These are phyloP conservation scores for Pseudogymnoascus sp. DNA, from an alignment of 2,329 filamentous ascomycete species.

Conservation along the genomic window DNA sequence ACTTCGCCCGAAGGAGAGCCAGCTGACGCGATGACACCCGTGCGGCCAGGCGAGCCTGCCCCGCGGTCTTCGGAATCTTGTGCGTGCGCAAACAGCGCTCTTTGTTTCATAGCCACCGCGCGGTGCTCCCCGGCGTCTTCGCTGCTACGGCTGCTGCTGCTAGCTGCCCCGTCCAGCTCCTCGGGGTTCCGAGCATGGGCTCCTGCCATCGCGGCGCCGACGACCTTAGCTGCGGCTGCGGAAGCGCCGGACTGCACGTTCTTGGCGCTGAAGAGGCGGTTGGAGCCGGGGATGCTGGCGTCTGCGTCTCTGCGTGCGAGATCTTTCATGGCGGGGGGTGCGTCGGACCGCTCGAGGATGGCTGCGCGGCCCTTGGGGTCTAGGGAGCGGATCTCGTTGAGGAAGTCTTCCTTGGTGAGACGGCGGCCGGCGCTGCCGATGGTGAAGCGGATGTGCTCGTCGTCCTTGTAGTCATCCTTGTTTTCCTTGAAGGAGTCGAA, in stretches of 20 bases:
- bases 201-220: constrained; percentile 19
- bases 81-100: constrained; percentile 31
- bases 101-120: background rate
- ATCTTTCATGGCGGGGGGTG: constrained; percentile 23
- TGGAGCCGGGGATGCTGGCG: constrained; percentile 18
- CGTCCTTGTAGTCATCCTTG: constrained; percentile 49
- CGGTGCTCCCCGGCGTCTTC: background rate
- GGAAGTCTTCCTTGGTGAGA: constrained; percentile 75
- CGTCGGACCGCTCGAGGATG: constrained; percentile 23
- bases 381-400: constrained; percentile 62
- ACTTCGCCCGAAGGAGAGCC: constrained; percentile 24
- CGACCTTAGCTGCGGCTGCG: constrained; percentile 12
- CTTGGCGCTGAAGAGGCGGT: constrained; percentile 31
- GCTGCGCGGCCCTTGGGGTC: constrained; percentile 49
- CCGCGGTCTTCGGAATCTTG: constrained; percentile 28
- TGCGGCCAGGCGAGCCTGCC: constrained; percentile 9
- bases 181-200: constrained; percentile 9
- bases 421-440: constrained; percentile 63
- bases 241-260: constrained; percentile 13
- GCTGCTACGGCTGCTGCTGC: background rate
- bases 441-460: constrained; percentile 65
- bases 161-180: background rate
- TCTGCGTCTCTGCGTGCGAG: constrained; percentile 24
- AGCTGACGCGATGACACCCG: constrained; percentile 23
- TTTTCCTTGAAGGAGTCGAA: constrained; percentile 14